Evolutionary conservation across 1,139 yeast species (phyloP), one percentile per base, ranked within the genome.

Genomic region (Yarrowia galli): DNA sequence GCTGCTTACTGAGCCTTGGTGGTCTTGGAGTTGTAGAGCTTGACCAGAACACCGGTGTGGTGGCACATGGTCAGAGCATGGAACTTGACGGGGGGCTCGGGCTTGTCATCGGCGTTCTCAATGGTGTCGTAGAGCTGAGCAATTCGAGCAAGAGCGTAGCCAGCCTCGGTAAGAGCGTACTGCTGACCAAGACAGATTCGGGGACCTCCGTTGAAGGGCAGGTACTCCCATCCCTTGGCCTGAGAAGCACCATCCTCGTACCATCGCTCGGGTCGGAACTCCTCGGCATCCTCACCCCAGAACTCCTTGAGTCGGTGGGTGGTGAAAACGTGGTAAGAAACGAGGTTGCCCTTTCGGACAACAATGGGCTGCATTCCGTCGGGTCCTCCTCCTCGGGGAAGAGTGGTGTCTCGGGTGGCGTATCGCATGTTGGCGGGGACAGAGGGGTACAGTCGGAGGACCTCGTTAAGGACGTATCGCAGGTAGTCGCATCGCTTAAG

Each of bases 151-250:
- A 83, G 70, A 16, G 84, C 80, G 72, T 84, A 84, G 7, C 83
- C 78, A 18, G 85, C 83, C 76, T 85, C 88, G 13, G 87, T 85
- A 69, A 85, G 80, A 5, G 87, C 88, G 75, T 82, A 84, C 74
- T 85, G 88, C 75, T 85, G 88, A 25, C 88, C 88, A 68, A 85
- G 77, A 71, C 88, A 85, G 70, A 85, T 84, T 69, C 88, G 79
- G 54, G 88, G 88, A 16, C 88, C 88, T 54, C 88, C 88, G 72
- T 84, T 84, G 79, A 84, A 85, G 9, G 79, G 79, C 43, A 76
- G 70, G 69, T 74, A 77, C 22, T 74, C 76, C 79, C 80, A 77
- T 9, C 71, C 58, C 22, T 70, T 71, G 36, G 66, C 54, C 46
- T 61, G 66, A 22, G 66, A 46, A n/a, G 66, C 54, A 38, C 71